Conservation (phyloP, 2,329 filamentous ascomycete genomes). For the Monosporascus cannonballus region DNA sequence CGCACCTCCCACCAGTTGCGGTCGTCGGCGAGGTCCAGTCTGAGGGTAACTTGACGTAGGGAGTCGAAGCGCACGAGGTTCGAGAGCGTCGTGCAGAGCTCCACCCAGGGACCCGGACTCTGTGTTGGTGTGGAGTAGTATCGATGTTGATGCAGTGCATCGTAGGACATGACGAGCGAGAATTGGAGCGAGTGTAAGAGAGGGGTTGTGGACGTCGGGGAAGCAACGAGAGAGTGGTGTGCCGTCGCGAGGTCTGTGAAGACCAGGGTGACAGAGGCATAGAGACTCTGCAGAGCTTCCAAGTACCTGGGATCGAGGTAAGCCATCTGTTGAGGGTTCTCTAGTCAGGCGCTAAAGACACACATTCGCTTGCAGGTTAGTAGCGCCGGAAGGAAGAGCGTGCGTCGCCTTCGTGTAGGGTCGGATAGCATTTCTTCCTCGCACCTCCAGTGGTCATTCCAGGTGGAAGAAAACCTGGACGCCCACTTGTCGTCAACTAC, state of each 20-base stretch:
- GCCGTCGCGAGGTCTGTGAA: constrained; percentile 14
- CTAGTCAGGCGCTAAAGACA: constrained; percentile 1
- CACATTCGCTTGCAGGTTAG: constrained; percentile 14
- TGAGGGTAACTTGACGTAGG: constrained; percentile 9
- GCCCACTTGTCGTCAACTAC: constrained; percentile 11
- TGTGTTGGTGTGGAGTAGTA: neutral
- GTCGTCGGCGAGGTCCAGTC: constrained; percentile 12
- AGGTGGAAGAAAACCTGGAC: constrained; percentile 11
- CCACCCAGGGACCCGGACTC: constrained; percentile 7
- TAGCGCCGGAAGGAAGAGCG: constrained; percentile 13
- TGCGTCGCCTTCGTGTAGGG: neutral
- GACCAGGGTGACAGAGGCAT: constrained; percentile 11
- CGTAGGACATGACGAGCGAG: constrained; percentile 12
- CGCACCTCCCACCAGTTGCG: constrained; percentile 17
- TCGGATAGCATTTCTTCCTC: constrained; percentile 13
- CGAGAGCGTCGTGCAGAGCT: constrained; percentile 14
- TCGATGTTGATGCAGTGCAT: constrained; percentile 11
- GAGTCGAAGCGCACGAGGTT: constrained; percentile 14
- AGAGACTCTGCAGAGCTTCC: constrained; percentile 12
- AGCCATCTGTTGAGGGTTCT: neutral
- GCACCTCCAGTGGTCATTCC: constrained; percentile 19
- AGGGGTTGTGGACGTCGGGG: constrained; percentile 1
- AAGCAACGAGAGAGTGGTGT: constrained; percentile 8
- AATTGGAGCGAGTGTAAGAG: constrained; percentile 12
- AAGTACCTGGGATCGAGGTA: constrained; percentile 7